Evolutionary conservation across 1,139 yeast genomes (phyloP), one percentile per base, ranked within the genome.

Genomic region (Debaryomycetaceae sp.): DNA sequence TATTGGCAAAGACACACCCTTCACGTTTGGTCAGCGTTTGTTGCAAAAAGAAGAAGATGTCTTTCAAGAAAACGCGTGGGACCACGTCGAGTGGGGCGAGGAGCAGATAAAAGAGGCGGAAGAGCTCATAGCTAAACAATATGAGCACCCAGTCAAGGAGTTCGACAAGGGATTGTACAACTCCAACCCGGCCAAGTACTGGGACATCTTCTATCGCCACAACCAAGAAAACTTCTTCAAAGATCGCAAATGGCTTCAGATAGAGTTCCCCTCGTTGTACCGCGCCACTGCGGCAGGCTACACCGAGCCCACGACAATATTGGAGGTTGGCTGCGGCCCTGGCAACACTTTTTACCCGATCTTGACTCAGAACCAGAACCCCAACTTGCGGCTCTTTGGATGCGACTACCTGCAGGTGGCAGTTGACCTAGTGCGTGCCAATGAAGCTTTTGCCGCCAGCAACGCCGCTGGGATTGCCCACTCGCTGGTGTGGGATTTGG

Each of bases 251-350:
- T 91, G 99, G 99, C 66, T 91, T 36, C 86, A 84, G 50, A 83
- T 89, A 30, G 99, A 91, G 59, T 91, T 91, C 43, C 99, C 98
- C 1, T 66, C 75, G 11, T 62, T 91, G 23, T 89, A 83, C 49
- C 81, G 78, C 39, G 83, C 88, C 3, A 84, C 95, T 2, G 70
- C 74, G 34, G 68, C 74, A 30, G 83, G 77, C 27, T 61, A 56
- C 42, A 71, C 80, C 10, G 82, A 86, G n/a, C 74, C 81, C 4
- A 70, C 71, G 18, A 78, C 81, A 2, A 82, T 91, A 21, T 69
- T 91, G 34, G 99, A 91, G 53, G 83, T 93, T 34, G 99, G 99
- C 3, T 91, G 98, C 60, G 99, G 98, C 34, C 98, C 96, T 3
- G 99, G 99, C 10, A 93, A 93, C 54, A 91, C 98, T 0, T 72